These are phyloP conservation scores for Nemania bipapillata DNA, from an alignment of 2,329 filamentous ascomycete species.

Conservation along the genomic window DNA sequence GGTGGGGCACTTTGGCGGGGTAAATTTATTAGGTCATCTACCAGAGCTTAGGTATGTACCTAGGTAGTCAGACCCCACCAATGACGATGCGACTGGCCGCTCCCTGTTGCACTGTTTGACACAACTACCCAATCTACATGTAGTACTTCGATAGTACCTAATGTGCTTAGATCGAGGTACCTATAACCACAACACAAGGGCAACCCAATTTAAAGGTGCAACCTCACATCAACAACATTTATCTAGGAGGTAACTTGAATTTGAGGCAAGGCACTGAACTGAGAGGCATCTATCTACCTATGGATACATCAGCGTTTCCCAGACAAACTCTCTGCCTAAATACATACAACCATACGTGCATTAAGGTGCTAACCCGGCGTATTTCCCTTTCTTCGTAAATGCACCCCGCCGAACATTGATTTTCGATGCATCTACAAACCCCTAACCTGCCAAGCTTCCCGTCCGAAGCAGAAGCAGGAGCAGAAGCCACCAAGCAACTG, in stretches of 20 bases:
- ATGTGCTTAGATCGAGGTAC: no score
- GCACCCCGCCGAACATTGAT: not conserved
- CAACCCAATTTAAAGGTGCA: not conserved
- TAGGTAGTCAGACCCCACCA: conserved; percentile 23
- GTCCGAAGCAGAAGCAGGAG: conserved; percentile 34
- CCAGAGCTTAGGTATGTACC: no score
- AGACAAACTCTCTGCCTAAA: not conserved
- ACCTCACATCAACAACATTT: not conserved
- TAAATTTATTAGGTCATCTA: not conserved
- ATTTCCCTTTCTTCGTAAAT: not conserved
- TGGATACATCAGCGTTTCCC: not conserved
- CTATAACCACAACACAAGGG: not conserved
- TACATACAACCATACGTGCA: not conserved
- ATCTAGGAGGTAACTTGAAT: no score
- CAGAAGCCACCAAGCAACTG: conserved; percentile 32
- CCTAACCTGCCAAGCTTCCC: conserved; percentile 25
- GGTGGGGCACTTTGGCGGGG: not conserved
- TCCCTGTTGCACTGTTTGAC: not conserved
- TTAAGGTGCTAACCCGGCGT: no score
- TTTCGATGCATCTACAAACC: conserved; percentile 39
- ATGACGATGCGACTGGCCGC: conserved; percentile 22
- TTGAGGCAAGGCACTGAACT: no score
- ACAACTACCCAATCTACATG: no score
- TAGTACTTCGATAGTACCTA: no score
- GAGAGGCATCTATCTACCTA: not conserved